Evolutionary conservation across 108 stramenopile species (phyloP).

Genomic region (Nitzschia sp.): DNA sequence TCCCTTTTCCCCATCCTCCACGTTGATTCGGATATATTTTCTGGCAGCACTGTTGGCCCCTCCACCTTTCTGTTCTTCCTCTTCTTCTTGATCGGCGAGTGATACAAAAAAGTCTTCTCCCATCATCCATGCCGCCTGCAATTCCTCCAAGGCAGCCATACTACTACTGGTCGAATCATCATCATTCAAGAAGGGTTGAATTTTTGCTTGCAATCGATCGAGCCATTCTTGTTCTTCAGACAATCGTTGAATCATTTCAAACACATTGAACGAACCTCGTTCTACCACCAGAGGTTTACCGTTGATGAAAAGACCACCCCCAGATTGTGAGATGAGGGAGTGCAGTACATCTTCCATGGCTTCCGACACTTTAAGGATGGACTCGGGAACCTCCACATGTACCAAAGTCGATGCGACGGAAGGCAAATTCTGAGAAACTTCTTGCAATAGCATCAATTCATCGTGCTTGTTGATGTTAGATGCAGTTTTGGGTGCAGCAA

Average conservation of each 20-base stretch:
- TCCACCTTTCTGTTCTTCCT: slow-evolving; percentile 10
- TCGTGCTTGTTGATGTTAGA: slow-evolving; percentile 20
- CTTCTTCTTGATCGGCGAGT: slow-evolving; percentile 28
- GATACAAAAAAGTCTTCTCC: slow-evolving; percentile 44
- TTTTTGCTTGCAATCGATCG: slow-evolving; percentile 36
- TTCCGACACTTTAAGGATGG: slow-evolving; percentile 32
- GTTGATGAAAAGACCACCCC: slow-evolving; percentile 71
- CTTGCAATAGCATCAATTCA: slow-evolving; percentile 66
- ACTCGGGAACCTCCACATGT: slow-evolving; percentile 46
- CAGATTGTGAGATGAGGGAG: slow-evolving; percentile 34
- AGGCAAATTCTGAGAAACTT: slow-evolving; percentile 81
- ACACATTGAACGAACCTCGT: slow-evolving; percentile 83
- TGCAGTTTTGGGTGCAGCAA: slow-evolving; percentile 28
- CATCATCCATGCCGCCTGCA: slow-evolving; percentile 59
- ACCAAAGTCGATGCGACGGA: slow-evolving; percentile 76
- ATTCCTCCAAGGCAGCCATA: slow-evolving; percentile 32
- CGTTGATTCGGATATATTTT: slow-evolving; percentile 68
- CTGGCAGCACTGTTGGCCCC: neutral
- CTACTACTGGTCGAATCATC: neutral
- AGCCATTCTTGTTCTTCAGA: slow-evolving; percentile 63
- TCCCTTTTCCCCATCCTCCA: slow-evolving; percentile 67
- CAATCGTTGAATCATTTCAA: slow-evolving; percentile 71
- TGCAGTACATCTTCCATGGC: slow-evolving; percentile 46
- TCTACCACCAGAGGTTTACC: slow-evolving; percentile 59
- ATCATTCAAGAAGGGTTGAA: slow-evolving; percentile 32